Evolutionary conservation across 495 filamentous ascomycete genomes (phyloP), one percentile per base, ranked within the genome.

Genomic region (Aspergillus haitiensis): DNA sequence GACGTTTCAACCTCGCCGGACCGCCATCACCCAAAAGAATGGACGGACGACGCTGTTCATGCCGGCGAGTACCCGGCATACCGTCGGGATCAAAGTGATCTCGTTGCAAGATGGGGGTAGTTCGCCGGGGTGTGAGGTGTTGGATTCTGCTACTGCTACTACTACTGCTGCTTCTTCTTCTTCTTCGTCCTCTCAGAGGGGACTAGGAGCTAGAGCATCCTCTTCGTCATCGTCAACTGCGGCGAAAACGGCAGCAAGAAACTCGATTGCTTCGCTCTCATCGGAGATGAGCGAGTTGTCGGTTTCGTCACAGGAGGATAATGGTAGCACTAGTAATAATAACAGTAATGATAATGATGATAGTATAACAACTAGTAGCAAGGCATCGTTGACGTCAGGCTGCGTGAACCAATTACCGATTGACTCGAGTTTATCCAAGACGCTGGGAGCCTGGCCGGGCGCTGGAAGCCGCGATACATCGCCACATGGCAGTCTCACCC

Each of bases 1-100:
- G 4, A 77, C 81, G 33, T 87, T 90, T 56, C 91, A 96, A 67
- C 93, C 93, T 0, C 83, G 85, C 55, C 83, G 93, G 48, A 89
- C 89, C 0, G 81, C 86, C 0, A 82, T 93, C 48, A 83, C 84
- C 45, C 81, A 81, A 34, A 79, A 75, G 18, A 87, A 90, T 77
- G 88, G 90, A 39, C 83, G 85, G 44, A 95, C 89, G 3, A 96
- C 90, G 0, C 78, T 98, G 34, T 94, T 96, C 71, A 98, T 97
- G 94, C 94, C 94, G 5, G 90, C 90, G 3, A 84, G 75, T 55
- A 83, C 79, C 13, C 79, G 78, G 52, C 74, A 79, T 34, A 82
- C 79, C 0, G 68, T 84, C 12, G 86, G 85, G 8, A 80, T 89
- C 56, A 89, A 89, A 69, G 82, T 88, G 59, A 77, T 88, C 11